Base-by-base conservation (phyloP, 768 basidiomycete genomes). In the Leccinellum rugosiceps region DNA sequence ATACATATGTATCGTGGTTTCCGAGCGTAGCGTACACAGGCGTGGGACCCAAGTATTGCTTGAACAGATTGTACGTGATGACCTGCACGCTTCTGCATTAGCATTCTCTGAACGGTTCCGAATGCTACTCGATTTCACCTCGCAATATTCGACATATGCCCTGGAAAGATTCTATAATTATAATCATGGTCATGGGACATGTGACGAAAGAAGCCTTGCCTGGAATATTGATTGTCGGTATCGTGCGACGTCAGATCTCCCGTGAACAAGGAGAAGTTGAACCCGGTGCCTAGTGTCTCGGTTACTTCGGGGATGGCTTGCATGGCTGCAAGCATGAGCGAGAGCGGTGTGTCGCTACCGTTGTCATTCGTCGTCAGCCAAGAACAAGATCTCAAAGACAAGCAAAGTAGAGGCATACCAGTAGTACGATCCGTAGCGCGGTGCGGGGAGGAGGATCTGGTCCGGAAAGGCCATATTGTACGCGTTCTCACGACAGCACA, bases 181-280 rank as follows among this genome's bases (percentile, higher is more conserved):
- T 26, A 47, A 55, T 32, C 19, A 26, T 6, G 44, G 1, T 1
- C 5, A 17, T 23, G 32, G 10, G 11, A 41, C 17, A 1, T 26
- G 34, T 35, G 35, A 46, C n/a, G 9, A 58, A 46, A 15, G 7
- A 58, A 46, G 14, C 53, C 74, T 52, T 44, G 79, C 84, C 83
- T 77, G 13, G 82, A 83, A 34, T 88, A 74, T 66, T 89, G 80
- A 58, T 84, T 83, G 50, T 86, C 86, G 3, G 79, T 63, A 67
- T 90, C 89, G 64, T 91, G 89, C 10, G 85, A 78, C 23, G 88
- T 87, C 46, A 90, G 67, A 65, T 91, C 88, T 23, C 89, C 88
- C 0, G 89, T 91, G 65, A 82, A 90, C 14, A 90, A 38, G 0
- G 81, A 81, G 71, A 82, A 89, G 31, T 79, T 80, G 65, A 90